These are phyloP conservation scores for Suhomyces sp. DNA, from an alignment of 805 yeast species.

Conservation along the genomic window DNA sequence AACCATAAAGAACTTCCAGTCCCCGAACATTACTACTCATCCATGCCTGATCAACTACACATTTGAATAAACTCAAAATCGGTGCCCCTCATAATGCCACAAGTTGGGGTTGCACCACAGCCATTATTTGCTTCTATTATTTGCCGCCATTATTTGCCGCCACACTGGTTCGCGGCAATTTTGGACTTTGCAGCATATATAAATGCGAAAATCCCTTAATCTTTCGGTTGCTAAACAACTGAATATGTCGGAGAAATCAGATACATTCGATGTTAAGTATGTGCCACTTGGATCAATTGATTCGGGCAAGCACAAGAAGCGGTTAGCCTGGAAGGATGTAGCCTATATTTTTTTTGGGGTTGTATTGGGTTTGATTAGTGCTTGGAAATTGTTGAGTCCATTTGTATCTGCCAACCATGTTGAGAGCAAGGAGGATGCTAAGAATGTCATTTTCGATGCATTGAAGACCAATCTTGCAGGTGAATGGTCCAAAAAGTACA, in stretches of 20 bases:
- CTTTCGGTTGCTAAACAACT: neutral
- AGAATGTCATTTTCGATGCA: constrained; percentile 22
- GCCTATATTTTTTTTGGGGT: neutral
- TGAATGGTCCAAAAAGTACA: constrained; percentile 41
- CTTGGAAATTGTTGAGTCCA: neutral
- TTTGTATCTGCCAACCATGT: neutral
- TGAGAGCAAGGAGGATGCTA: constrained; percentile 7
- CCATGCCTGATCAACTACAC: no score
- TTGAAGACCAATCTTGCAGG: constrained; percentile 39
- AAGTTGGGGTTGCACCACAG: neutral
- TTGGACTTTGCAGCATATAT: neutral
- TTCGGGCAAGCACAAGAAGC: neutral
- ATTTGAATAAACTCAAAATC: no score
- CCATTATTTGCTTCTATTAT: no score
- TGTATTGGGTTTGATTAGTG: neutral
- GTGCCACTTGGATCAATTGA: neutral
- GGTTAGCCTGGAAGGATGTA: neutral
- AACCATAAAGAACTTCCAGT: no score
- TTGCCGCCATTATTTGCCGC: neutral
- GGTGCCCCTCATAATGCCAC: neutral
- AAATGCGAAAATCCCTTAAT: neutral
- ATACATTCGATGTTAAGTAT: neutral
- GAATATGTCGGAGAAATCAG: neutral
- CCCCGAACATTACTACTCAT: no score
- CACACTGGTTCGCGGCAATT: neutral